phyloP scores from a whole-genome alignment of 257 asterid genomes.

The Cordia subcordata region DNA sequence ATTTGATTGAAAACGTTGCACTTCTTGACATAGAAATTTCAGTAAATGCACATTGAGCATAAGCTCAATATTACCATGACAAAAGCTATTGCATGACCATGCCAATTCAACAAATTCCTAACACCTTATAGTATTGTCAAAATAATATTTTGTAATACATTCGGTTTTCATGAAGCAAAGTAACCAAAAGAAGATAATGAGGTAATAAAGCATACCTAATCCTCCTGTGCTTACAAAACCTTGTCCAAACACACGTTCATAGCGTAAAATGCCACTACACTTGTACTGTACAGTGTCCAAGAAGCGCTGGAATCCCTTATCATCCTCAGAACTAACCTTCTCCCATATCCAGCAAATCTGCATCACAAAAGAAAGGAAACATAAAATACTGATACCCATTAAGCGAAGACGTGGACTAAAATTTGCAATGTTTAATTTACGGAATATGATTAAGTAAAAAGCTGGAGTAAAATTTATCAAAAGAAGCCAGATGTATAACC shows the following conservation, averaged over 20 bases:
- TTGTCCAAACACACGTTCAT: conserved; percentile 88
- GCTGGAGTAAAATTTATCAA: conserved; percentile 1
- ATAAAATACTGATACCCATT: no score
- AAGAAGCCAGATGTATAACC: conserved; percentile 24
- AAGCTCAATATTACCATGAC: no score
- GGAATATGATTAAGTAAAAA: background rate
- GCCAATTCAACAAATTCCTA: no score
- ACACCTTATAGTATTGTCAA: no score
- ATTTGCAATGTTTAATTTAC: no score
- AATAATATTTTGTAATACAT: no score
- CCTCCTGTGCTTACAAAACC: conserved; percentile 99
- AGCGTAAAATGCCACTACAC: conserved; percentile 79
- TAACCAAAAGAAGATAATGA: background rate
- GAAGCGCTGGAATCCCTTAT: conserved; percentile 80
- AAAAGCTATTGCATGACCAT: no score
- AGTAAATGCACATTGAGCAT: no score
- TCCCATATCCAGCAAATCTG: conserved; percentile 97
- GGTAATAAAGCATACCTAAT: conserved; percentile 45
- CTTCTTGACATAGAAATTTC: no score
- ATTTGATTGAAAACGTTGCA: no score
- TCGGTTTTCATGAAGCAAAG: background rate
- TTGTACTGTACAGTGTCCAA: conserved; percentile 90
- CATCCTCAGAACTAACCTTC: conserved; percentile 72
- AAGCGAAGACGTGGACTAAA: no score
- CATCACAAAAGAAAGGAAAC: background rate